Conservation (phyloP, 306 rosid genomes). For the Dryas alaskensis region DNA sequence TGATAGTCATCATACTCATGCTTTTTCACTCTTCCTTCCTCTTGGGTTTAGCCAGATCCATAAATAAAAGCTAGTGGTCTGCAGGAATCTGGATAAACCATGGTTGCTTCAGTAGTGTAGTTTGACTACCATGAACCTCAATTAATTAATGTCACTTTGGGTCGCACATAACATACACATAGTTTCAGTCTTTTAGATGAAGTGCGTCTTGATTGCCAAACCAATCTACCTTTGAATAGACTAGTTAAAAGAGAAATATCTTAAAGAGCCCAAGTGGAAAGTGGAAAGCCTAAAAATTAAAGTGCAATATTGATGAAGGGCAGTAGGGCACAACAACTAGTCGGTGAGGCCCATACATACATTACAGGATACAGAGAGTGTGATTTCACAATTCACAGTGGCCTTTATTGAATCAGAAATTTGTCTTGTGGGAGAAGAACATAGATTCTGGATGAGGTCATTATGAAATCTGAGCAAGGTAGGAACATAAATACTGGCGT, state of each 20-base stretch:
- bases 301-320: no score
- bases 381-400: no score
- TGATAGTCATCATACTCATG: conserved; percentile 4
- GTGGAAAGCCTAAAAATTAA: no score
- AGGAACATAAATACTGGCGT: conserved; percentile 56
- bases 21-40: not conserved
- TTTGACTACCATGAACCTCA: not conserved
- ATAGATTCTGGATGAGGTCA: conserved; percentile 66
- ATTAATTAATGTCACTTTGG: not conserved
- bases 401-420: not conserved
- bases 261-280: no score
- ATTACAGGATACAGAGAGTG: no score
- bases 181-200: no score
- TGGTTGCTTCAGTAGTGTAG: conserved; percentile 1
- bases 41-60: not conserved
- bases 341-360: no score
- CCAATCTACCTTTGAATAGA: no score
- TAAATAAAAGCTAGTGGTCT: conserved; percentile 1
- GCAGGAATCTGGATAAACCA: conserved; percentile 3
- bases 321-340: no score
- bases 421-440: conserved; percentile 49
- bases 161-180: not conserved
- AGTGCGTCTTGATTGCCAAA: no score
- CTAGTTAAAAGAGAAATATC: no score
- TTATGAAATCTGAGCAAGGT: conserved; percentile 33